Evolutionary conservation across 1,284 basidiomycete genomes (phyloP).

Genomic region (Mixia osmundae): DNA sequence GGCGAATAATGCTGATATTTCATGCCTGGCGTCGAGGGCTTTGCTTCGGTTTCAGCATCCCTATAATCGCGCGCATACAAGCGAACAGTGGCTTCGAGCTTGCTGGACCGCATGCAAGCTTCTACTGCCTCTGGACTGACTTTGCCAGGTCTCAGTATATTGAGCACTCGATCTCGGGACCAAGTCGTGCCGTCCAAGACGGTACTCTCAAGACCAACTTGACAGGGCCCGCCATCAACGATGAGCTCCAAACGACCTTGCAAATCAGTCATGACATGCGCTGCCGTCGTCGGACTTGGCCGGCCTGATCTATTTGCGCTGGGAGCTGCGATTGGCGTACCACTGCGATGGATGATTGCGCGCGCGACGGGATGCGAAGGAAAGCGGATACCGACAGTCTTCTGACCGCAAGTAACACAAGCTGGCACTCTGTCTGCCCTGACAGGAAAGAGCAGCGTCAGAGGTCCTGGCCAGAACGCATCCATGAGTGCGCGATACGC

Average conservation of each 20-base stretch:
- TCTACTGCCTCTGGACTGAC: slow-evolving; percentile 73
- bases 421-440: too few species aligned
- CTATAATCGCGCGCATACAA: slow-evolving; percentile 30
- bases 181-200: slow-evolving; percentile 44
- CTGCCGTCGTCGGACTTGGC: slow-evolving; percentile 77
- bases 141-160: slow-evolving; percentile 76
- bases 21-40: slow-evolving; percentile 94
- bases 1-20: slow-evolving; percentile 98
- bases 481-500: slow-evolving; percentile 49
- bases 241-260: slow-evolving; percentile 39
- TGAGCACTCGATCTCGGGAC: slow-evolving; percentile 28
- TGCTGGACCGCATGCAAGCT: slow-evolving; percentile 29
- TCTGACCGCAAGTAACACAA: too few species aligned
- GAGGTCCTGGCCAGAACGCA: slow-evolving; percentile 81
- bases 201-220: slow-evolving; percentile 82
- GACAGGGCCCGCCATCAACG: slow-evolving; percentile 76
- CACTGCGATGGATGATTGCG: slow-evolving; percentile 53
- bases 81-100: slow-evolving; percentile 10
- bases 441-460: slow-evolving; percentile 71
- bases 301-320: slow-evolving; percentile 87
- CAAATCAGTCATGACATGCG: slow-evolving; percentile 63
- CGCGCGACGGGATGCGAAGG: slow-evolving; percentile 80
- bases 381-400: slow-evolving; percentile 79
- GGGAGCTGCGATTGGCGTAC: slow-evolving; percentile 70
- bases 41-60: slow-evolving; percentile 32